Evolutionary conservation across 768 basidiomycete genomes (phyloP), one percentile per base, ranked within the genome.

Genomic region (Amanita subjunquillea): DNA sequence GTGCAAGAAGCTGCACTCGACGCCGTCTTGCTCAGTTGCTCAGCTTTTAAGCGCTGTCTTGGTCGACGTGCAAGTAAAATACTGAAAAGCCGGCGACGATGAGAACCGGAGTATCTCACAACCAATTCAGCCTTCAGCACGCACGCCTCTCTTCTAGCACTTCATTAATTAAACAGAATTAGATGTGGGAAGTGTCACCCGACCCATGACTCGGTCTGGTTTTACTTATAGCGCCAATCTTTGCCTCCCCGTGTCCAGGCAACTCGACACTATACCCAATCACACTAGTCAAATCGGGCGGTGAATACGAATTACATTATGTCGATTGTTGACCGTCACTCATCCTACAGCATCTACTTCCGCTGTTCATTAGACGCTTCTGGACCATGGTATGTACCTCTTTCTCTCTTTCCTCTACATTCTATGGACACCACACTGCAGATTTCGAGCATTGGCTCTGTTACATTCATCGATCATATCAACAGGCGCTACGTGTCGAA

Each of bases 401-500:
- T 13, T 17, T 25, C 36, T 22, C 20, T 20, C 43, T 32, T n/a
- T 12, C 30, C 20, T 44, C 41, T 1, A 13, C 40, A 23, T 12
- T 3, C 17, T n/a, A 17, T 29, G 25, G 23, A 27, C 30, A 5
- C 23, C n/a, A 34, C 34, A 1, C 41, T 30, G n/a, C 51, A 52
- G 42, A 45, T 52, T 27, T 38, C 32, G 30, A 44, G 42, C 17
- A 52, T 52, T 25, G 51, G 51, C 20, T 52, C 51, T 17, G 37
- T 52, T 36, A 3, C 32, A 5, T 52, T 52, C 34, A 52, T 45
- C 23, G 51, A 52, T 52, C 42, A 27, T 3, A 52, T 52, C 32
- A 52, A 52, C 17, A 43, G 36, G 12, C 51, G 30, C 12, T 45
- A 45, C 23, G 36, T 32, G 20, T 52, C 51, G 12, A 52, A 52